phyloP scores from a whole-genome alignment of 768 basidiomycete species.

The Lactifluus subvellereus region DNA sequence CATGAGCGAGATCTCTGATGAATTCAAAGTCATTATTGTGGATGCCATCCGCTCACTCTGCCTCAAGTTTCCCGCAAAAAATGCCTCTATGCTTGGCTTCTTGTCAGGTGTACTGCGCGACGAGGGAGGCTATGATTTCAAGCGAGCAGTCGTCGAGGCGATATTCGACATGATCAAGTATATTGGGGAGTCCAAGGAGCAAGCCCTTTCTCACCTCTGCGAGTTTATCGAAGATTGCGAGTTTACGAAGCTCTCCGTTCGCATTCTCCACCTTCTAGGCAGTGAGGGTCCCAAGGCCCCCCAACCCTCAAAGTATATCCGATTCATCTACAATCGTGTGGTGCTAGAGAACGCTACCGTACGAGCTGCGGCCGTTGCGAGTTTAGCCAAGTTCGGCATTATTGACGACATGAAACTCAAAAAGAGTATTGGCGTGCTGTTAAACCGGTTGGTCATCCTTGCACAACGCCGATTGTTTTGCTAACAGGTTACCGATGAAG shows the following conservation, averaged over 20 bases:
- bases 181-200: conserved; percentile 92
- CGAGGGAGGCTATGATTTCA: conserved; percentile 99
- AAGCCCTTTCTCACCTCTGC: conserved; percentile 95
- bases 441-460: conserved; percentile 56
- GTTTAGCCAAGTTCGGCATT: conserved; percentile 94
- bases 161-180: conserved; percentile 99
- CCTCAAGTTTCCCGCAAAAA: conserved; percentile 97
- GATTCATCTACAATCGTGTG: conserved; percentile 99
- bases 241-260: conserved; percentile 97
- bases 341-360: conserved; percentile 98
- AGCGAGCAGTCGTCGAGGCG: conserved; percentile 97
- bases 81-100: conserved; percentile 95
- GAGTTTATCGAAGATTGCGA: conserved; percentile 99
- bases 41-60: conserved; percentile 97
- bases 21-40: conserved; percentile 99
- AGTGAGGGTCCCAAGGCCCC: conserved; percentile 93
- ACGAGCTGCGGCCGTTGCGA: conserved; percentile 90
- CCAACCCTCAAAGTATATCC: conserved; percentile 98
- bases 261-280: conserved; percentile 91
- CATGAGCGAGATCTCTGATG: conserved; percentile 99
- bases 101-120: conserved; percentile 94
- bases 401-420: conserved; percentile 71
- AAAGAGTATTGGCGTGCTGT: conserved; percentile 80
- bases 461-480: conserved; percentile 9
- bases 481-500: conserved; percentile 35